Evolutionary conservation across 345 rosid species (phyloP).

Genomic region (Camelina sativa): DNA sequence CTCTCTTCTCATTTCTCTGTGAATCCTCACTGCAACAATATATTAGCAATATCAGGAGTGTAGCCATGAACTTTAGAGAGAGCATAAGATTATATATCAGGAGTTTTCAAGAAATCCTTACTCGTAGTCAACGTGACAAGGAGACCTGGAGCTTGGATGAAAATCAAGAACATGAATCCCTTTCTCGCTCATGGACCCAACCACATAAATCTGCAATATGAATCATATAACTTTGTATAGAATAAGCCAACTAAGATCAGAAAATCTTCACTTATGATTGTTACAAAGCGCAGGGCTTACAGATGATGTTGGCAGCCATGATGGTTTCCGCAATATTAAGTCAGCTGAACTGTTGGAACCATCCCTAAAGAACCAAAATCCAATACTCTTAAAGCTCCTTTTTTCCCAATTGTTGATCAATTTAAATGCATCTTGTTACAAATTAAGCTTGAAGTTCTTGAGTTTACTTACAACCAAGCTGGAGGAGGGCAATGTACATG

Average conservation of each 20-base stretch:
- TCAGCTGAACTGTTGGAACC: conserved; percentile 51
- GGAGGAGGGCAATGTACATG: conserved; percentile 99
- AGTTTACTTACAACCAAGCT: conserved; percentile 87
- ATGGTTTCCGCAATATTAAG: conserved; percentile 66
- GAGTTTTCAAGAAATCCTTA: conserved; percentile 43
- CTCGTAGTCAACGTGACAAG: conserved; percentile 85
- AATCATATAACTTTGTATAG: not conserved
- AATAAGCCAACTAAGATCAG: not conserved
- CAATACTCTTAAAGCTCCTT: not conserved
- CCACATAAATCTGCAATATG: conserved; percentile 69
- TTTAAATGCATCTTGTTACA: not conserved
- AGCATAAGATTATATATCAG: not conserved
- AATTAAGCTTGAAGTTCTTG: not conserved
- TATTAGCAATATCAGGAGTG: conserved; percentile 20
- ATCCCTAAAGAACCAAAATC: conserved; percentile 53
- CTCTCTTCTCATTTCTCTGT: conserved; percentile 38
- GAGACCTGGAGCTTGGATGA: conserved; percentile 74
- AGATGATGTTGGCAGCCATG: conserved; percentile 85
- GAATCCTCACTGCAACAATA: conserved; percentile 53
- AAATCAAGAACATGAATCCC: conserved; percentile 96
- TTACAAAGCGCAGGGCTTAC: conserved; percentile 52
- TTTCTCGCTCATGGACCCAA: conserved; percentile 68
- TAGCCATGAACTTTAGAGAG: conserved; percentile 15
- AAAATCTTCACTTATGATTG: not conserved
- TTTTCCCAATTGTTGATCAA: not conserved